Percentiles rank a stretch among this genome's conserved stretches.
These are phyloP conservation scores for Chiua virens DNA, from an alignment of 768 basidiomycete species.

Conservation along the genomic window DNA sequence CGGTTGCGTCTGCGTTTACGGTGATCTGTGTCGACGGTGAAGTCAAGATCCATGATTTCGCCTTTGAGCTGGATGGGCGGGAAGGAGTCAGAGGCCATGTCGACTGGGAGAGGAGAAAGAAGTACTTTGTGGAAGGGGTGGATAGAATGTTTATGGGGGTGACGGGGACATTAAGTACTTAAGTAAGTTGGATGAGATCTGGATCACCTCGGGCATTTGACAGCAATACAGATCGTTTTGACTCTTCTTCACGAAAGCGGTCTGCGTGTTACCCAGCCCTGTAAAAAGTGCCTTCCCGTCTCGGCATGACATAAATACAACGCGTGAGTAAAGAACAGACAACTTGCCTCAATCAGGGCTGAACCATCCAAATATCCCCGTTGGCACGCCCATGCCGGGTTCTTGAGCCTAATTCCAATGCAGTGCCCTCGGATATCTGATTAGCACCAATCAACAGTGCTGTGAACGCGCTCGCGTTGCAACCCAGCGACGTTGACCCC, in stretches of 20 bases:
- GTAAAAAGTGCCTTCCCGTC: constrained; percentile 33
- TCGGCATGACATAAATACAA: constrained; percentile 37
- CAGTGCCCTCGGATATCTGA: constrained; percentile 40
- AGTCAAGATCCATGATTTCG: constrained; percentile 78
- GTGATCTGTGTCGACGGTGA: constrained; percentile 69
- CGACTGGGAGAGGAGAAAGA: constrained; percentile 34
- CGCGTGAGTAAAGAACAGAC: constrained; percentile 33
- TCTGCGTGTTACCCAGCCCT: constrained; percentile 34
- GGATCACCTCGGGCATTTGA: constrained; percentile 46
- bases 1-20: constrained; percentile 87
- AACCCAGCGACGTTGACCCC: constrained; percentile 27
- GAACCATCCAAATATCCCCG: constrained; percentile 20
- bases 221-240: constrained; percentile 31
- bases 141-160: constrained; percentile 41
- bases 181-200: constrained; percentile 36
- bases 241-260: constrained; percentile 35
- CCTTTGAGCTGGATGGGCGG: constrained; percentile 65
- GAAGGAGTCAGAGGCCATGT: constrained; percentile 56
- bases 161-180: constrained; percentile 64
- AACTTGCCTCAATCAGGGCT: constrained; percentile 27
- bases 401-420: constrained; percentile 37
- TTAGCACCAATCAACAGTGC: constrained; percentile 29
- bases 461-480: constrained; percentile 21
- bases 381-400: constrained; percentile 18
- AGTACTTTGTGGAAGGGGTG: constrained; percentile 44